Base-by-base conservation (phyloP, 1,139 yeast species). In the Diutina mesorugosa region DNA sequence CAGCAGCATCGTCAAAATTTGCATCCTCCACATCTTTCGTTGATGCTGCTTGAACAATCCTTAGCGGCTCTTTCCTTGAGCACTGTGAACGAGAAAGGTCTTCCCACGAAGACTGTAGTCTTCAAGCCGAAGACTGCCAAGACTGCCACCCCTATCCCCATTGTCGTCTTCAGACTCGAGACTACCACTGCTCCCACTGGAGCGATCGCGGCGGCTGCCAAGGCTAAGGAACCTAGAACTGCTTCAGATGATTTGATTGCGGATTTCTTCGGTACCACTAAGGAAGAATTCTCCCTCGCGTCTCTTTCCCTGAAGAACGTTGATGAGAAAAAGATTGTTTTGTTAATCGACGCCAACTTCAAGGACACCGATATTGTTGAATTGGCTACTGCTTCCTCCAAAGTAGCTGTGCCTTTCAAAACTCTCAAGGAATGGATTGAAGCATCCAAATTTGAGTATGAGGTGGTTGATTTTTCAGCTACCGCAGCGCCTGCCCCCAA, bases 101-200 rank as follows among this genome's bases (percentile, higher is more conserved):
- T 70, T 46, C 71, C 81, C 51, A 82, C 87, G 61, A 90, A 90
- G 70, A 80, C 93, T 5, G 77, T 90, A 62, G 90, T 90, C 45
- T 90, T 90, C 79, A 90, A 90, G 73, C 96, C 96, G 64, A 90
- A 90, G 72, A 89, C 96, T 55, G 86, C 96, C 57, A 90, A 89
- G 68, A 72, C 90, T 55, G 90, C 89, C 56, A 72, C 80, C n/a
- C 89, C 95, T 45, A 83, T 87, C 56, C 96, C 97, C 55, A 78
- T 90, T 41, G 82, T 90, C 55, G 89, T 90, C 46, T 79, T 90
- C 66, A 96, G 96, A 7, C 77, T 87, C 61, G 81, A 81, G 56
- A 64, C 82, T 3, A 87, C 96, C 7, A 74, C 76, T 55, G 88
- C 97, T 47, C 90, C 96, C 56, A 71, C 86, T 6, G 74, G 78